A percentile compares a stretch with the other conserved stretches of the same genome.
These are phyloP conservation scores for Acacia confusa DNA, from an alignment of 306 rosid genomes.

Conservation along the genomic window DNA sequence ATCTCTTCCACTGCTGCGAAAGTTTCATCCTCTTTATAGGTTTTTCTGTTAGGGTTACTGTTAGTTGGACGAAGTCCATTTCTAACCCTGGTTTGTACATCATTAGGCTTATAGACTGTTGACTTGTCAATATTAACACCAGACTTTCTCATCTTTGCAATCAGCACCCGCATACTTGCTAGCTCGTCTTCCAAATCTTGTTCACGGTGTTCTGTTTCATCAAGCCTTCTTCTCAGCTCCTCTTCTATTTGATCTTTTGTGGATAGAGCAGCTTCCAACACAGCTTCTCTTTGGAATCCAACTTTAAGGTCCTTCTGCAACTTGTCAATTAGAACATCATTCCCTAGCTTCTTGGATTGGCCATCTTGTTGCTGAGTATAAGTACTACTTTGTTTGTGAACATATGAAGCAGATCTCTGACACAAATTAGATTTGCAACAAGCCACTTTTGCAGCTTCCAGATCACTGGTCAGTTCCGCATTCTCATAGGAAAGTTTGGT, in stretches of 20 bases:
- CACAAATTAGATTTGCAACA: conserved; percentile 44
- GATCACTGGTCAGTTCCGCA: conserved; percentile 63
- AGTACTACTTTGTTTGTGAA: conserved; percentile 40
- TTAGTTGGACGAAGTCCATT: conserved; percentile 39
- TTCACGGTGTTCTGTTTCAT: conserved; percentile 61
- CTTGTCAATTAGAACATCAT: conserved; percentile 51
- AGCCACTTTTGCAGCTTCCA: conserved; percentile 52
- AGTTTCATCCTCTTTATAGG: conserved; percentile 43
- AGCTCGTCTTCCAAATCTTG: conserved; percentile 74
- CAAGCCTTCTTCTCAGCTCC: conserved; percentile 57
- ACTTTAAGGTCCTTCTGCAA: conserved; percentile 66
- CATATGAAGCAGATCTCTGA: conserved; percentile 47
- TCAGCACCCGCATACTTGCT: conserved; percentile 58
- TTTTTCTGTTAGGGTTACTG: conserved; percentile 37
- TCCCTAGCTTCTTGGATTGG: conserved; percentile 37
- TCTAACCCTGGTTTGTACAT: conserved; percentile 38
- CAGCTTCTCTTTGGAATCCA: conserved; percentile 67
- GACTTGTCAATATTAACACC: conserved; percentile 41
- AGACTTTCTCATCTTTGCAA: conserved; percentile 56
- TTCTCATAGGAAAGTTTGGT: conserved; percentile 79
- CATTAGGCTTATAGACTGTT: conserved; percentile 40
- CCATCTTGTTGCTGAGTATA: conserved; percentile 42
- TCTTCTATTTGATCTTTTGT: conserved; percentile 62
- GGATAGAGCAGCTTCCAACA: conserved; percentile 51
- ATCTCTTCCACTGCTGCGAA: conserved; percentile 37